Evolutionary conservation across 768 basidiomycete genomes (phyloP), one percentile per base, ranked within the genome.

Genomic region (Stropharia rugosoannulata): DNA sequence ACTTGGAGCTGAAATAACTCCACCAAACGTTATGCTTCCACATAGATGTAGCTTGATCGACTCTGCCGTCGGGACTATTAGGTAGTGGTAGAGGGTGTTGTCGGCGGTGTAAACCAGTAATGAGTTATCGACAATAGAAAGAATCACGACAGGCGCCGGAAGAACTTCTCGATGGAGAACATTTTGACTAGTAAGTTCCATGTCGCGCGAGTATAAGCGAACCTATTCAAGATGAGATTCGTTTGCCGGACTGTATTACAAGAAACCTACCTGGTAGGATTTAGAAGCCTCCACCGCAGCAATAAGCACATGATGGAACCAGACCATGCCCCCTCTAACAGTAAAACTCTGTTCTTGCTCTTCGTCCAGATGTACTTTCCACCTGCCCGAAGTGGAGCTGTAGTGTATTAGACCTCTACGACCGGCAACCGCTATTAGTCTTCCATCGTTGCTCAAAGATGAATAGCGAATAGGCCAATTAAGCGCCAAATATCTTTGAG

Each of bases 401-500:
- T 97, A 98, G 70, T 98, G 96, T 13, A 89, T 86, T 32, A 99
- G 76, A 5, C 97, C 97, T 47, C 90, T 80, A 32, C 92, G 81
- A 9, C 97, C 97, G 37, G 96, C 95, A 35, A 98, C 82, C 3
- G 96, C 95, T 60, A 98, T 85, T 22, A 99, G 77, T 54, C 92
- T 81, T 3, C 96, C 97, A 66, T 98, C 97, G 37, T 79, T 84
- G 54, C 93, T 95, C 51, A 98, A 80, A 3, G 90, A 88, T 5
- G 95, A 94, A 67, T 95, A 97, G 42, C 86, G 85, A 47, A 98
- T 87, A 1, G 97, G 97, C 91, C 95, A 96, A 62, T 98, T 96
- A 9, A 84, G 80, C 1, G 92, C 82, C 41, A 98, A 74, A 70
- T 98, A 99, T n/a, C 75, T 73, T 64, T 89, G 84, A 1, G 97